These are phyloP conservation scores for Fusarium sublunatum DNA, from an alignment of 2,329 filamentous ascomycete genomes.

Conservation along the genomic window DNA sequence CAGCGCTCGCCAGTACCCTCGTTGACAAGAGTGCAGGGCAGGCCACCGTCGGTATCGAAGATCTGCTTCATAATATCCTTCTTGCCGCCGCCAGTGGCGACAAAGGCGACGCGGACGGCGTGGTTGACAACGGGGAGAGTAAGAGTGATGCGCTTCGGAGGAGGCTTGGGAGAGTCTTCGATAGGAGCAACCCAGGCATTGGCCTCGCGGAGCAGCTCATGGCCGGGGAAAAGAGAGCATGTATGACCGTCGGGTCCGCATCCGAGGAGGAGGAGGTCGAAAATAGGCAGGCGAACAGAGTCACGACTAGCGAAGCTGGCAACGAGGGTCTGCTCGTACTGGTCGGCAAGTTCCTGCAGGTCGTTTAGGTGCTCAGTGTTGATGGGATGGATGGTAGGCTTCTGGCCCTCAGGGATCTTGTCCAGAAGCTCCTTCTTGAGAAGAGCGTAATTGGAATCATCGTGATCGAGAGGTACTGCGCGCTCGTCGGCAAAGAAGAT, in stretches of 20 bases:
- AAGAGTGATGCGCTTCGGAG: conserved; percentile 88
- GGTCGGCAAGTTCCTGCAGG: conserved; percentile 90
- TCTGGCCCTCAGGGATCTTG: conserved; percentile 78
- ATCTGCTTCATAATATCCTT: conserved; percentile 92
- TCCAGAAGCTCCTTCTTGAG: conserved; percentile 88
- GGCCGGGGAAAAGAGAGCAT: conserved; percentile 93
- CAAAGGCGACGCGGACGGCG: conserved; percentile 86
- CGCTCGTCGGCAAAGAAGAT: conserved; percentile 99
- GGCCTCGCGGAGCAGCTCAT: conserved; percentile 85
- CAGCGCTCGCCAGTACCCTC: conserved; percentile 84
- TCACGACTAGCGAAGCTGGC: conserved; percentile 89
- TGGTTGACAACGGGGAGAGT: conserved; percentile 92
- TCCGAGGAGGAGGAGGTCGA: conserved; percentile 92
- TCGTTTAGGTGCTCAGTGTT: conserved; percentile 74
- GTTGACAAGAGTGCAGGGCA: conserved; percentile 92
- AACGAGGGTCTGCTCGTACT: conserved; percentile 91
- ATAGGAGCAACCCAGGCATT: conserved; percentile 94
- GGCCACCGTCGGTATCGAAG: conserved; percentile 79
- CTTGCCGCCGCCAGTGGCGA: conserved; percentile 90
- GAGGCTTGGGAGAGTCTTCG: conserved; percentile 94
- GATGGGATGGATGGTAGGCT: conserved; percentile 83
- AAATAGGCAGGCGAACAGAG: conserved; percentile 92
- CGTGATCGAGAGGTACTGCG: conserved; percentile 89
- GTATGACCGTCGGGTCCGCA: conserved; percentile 97
- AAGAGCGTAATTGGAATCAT: conserved; percentile 93